Conservation (phyloP, 371 early-diverging fungal species). For the Lichtheimia ramosa region DNA sequence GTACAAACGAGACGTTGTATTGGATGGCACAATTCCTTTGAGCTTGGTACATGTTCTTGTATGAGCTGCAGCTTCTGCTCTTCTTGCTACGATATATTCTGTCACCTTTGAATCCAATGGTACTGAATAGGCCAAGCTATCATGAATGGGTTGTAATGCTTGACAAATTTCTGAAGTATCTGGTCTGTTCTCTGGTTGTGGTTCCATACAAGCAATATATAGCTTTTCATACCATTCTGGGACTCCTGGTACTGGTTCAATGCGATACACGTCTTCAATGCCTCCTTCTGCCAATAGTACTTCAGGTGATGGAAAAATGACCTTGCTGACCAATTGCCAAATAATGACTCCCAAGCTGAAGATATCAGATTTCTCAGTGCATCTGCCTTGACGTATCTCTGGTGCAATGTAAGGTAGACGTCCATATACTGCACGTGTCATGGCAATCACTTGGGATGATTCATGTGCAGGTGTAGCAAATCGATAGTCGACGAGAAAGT, state of each 20-base stretch:
- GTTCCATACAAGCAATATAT: constrained; percentile 37
- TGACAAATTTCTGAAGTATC: constrained; percentile 33
- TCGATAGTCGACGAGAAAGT: constrained; percentile 49
- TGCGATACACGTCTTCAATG: constrained; percentile 33
- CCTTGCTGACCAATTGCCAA: constrained; percentile 50
- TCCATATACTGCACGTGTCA: constrained; percentile 46
- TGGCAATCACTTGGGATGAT: constrained; percentile 38
- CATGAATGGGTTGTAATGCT: constrained; percentile 34
- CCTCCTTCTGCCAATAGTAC: constrained; percentile 17
- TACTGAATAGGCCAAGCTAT: constrained; percentile 26
- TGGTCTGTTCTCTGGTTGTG: constrained; percentile 38
- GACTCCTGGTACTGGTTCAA: constrained; percentile 37
- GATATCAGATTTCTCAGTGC: constrained; percentile 49
- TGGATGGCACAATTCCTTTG: constrained; percentile 29
- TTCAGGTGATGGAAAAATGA: constrained; percentile 47
- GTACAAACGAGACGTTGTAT: constrained; percentile 36
- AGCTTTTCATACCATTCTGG: constrained; percentile 42
- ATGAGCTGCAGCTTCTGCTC: constrained; percentile 40
- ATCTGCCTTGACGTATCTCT: constrained; percentile 42
- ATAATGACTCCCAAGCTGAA: constrained; percentile 46
- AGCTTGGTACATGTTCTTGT: constrained; percentile 32
- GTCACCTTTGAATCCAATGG: constrained; percentile 31
- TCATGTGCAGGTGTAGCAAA: constrained; percentile 42
- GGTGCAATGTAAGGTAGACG: constrained; percentile 46
- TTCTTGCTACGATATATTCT: constrained; percentile 37